Conservation (phyloP, 169 alveolate genomes). For the Plasmodium coatneyi region DNA sequence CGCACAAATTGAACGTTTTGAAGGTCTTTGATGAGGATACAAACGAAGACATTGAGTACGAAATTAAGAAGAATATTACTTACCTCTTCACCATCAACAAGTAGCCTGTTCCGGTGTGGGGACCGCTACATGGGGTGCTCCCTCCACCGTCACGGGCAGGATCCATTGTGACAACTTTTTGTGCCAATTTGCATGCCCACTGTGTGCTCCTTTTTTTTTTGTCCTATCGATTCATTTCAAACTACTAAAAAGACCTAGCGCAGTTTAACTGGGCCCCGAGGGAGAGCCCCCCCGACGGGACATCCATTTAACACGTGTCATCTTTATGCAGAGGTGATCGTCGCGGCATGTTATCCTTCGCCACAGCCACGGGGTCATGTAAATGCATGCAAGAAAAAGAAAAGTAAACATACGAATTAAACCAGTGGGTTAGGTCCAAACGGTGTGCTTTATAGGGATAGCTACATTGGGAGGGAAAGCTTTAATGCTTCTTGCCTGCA, state of each 20-base stretch:
- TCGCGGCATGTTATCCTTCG: neutral
- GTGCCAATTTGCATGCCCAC: neutral
- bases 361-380: neutral
- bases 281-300: neutral
- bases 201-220: neutral
- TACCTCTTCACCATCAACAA: constrained; percentile 68
- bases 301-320: neutral
- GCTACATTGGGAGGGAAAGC: neutral
- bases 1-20: constrained; percentile 57
- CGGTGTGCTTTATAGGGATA: neutral
- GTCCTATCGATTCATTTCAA: neutral
- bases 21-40: constrained; percentile 71
- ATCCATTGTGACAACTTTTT: neutral
- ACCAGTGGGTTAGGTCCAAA: neutral
- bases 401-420: neutral
- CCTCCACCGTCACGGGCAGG: neutral
- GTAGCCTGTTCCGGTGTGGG: neutral
- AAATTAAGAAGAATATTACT: constrained; percentile 57
- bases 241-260: neutral
- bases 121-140: neutral
- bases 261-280: neutral
- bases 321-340: neutral
- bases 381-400: neutral
- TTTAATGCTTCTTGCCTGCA: neutral
- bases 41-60: constrained; percentile 57